Evolutionary conservation across 2,329 filamentous ascomycete genomes (phyloP), one percentile per base, ranked within the genome.

Genomic region (Xylariaceae sp.): DNA sequence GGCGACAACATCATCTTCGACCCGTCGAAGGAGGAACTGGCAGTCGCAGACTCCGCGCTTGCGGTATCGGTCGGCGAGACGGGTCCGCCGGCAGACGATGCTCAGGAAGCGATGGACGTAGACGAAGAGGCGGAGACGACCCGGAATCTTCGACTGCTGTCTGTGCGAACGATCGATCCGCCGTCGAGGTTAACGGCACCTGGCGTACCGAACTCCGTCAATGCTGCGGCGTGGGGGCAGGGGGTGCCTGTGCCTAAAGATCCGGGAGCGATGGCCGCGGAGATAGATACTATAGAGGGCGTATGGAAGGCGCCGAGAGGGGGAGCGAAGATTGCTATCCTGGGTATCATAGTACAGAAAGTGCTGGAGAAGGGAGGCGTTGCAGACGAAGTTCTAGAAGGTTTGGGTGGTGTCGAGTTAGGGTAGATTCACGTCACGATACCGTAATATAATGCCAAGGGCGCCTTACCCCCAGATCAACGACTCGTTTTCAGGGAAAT

Each of bases 1-100:
- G 90, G 89, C 55, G 81, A 89, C 56, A 98, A 95, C 71, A 88
- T 96, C 74, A 89, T 99, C 62, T 97, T 98, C 76, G 95, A 99
- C 72, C 93, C 95, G 0, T 89, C 86, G 50, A 87, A 88, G 64
- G 93, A 97, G 72, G 95, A 99, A 74, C 86, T 99, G 16, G 90
- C 92, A 2, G 93, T 98, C 3, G 95, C 95, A 1, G 93, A 98
- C 68, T 86, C 88, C 12, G 90, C 95, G 2, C 79, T 98, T 44
- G 95, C 93, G 1, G 84, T 98, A 4, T 96, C 92, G 0, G 82
- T 96, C 32, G 85, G 85, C 16, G 83, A 84, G 63, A 70, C 70
- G 32, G 63, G 67, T 14, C 53, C 67, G 16, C 64, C 67, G 12
- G 50, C 20, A 12, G 48, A 57, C 12, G 42, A 46, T 6, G 4